Evolutionary conservation across 208 protist species (phyloP), one percentile per base, ranked within the genome.

Genomic region (Wallacemonas rigidus): DNA sequence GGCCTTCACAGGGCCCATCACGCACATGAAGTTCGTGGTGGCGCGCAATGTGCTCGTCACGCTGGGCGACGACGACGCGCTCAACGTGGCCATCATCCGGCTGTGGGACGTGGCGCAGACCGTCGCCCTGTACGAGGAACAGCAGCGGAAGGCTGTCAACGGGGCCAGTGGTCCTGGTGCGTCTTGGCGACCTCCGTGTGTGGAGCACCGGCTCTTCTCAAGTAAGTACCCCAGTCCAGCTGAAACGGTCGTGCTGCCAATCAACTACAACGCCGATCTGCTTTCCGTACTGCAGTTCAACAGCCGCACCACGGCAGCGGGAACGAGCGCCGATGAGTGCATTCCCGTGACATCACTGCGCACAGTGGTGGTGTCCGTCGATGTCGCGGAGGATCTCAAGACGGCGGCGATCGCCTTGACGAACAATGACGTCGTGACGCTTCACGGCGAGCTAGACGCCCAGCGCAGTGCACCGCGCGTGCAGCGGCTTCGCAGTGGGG

Each of bases 391-490:
- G 11, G 92, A 97, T 67, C 76, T 97, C 15, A 85, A 86, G 55
- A 83, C 88, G 45, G 75, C 93, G 45, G 95, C 90, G 0, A 63
- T 99, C 39, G 95, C 91, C 38, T 84, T 98, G 39, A 84, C 75
- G 35, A 91, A 92, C 74, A 87, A 92, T n/a, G 85, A 91, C 14
- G 88, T 98, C 35, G 65, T 96, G 3, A 41, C 97, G 45, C 61
- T 90, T 36, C 67, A 41, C 9, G 90, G 88, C 26, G 84, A 94
- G 73, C 60, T 95, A 8, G 62, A 73, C 72, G 44, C 74, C 74
- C 45, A 67, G 77, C 17, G 40, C 75, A 36, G 69, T 80, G 45
- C 77, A 69, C 12, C 48, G 15, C 48, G 48, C 15, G 62, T 72
- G 7, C 75, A 69, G 38, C 77, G 74, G 12, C 71, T 90, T 40